Base-by-base conservation (phyloP, 306 rosid genomes). In the Morella rubra region DNA sequence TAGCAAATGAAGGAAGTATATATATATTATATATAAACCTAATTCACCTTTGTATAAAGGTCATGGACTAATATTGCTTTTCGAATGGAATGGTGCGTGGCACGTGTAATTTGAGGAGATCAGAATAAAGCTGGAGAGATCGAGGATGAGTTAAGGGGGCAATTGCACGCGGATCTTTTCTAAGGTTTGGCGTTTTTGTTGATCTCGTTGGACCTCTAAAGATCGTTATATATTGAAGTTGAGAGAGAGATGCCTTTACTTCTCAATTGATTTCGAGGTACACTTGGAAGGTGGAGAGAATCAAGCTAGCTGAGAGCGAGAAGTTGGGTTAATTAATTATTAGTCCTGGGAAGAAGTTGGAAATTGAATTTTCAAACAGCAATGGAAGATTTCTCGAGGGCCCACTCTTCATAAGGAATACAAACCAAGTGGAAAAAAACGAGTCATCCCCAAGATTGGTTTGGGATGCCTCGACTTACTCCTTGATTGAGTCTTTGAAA, bases 211-310 rank as follows among this genome's bases (percentile, higher is more conserved):
- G 71, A 59, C 10, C 18, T 52, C 41, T 3, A 66, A 59, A 47
- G 54, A 56, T 51, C 53, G 27, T 73, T 74, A 79, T 62, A 64
- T 72, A 81, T 55, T 3, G 44, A 56, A 69, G 71, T 20, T 20
- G 77, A 81, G 56, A 51, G n/a, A n/a, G 10, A 69, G 59, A 4
- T n/a, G 12, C 18, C 18, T 32, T 37, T 2, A 40, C 15, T 7
- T 15, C 32, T 4, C 11, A 9, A 40, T 37, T 14, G 40, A 16
- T 64, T 14, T 15, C 7, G 9, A n/a, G 70, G 47, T 64, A 64
- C 11, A 18, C 37, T 15, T 40, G 47, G 24, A 40, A 19, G 12
- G 49, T 64, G n/a, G n/a, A n/a, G n/a, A n/a, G n/a, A n/a, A n/a
- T n/a, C n/a, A n/a, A n/a, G n/a, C n/a, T n/a, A n/a, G n/a, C n/a